phyloP scores from a whole-genome alignment of 176 grass and related monocot genomes.

The Aegilops tauschii region DNA sequence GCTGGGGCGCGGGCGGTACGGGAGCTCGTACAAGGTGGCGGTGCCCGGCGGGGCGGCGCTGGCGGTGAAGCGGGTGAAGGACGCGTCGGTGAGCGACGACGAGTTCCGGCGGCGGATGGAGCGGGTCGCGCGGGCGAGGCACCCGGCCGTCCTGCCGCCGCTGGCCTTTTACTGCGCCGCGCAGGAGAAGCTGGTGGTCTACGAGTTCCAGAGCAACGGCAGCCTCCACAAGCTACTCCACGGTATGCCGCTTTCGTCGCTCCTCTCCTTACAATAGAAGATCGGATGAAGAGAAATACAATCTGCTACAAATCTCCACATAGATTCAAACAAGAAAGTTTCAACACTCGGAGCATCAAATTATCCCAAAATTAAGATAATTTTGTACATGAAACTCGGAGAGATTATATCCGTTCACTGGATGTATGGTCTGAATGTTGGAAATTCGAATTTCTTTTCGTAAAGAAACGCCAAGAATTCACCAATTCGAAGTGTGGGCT shows the following conservation, averaged over 20 bases:
- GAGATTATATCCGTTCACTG: neutral
- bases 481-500: too few relatives aligned
- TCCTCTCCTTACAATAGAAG: neutral
- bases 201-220: slow-evolving; percentile 55
- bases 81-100: slow-evolving; percentile 22
- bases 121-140: slow-evolving; percentile 32
- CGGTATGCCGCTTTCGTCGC: slow-evolving; percentile 5
- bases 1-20: slow-evolving; percentile 56
- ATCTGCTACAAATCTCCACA: too few relatives aligned
- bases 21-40: slow-evolving; percentile 73
- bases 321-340: too few relatives aligned
- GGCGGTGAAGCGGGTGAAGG: slow-evolving; percentile 72
- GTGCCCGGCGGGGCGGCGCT: slow-evolving; percentile 38
- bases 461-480: neutral
- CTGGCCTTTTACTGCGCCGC: slow-evolving; percentile 63
- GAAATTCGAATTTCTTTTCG: neutral
- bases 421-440: neutral
- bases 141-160: slow-evolving; percentile 50
- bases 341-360: too few relatives aligned
- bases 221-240: slow-evolving; percentile 58
- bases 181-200: slow-evolving; percentile 78
- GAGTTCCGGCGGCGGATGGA: slow-evolving; percentile 60
- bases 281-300: too few relatives aligned
- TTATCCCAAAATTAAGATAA: too few relatives aligned
- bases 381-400: too few relatives aligned